Percentiles rank a stretch among this genome's conserved stretches.
phyloP scores from a whole-genome alignment of 2,329 filamentous ascomycete species.

The Macrophomina phaseolina region DNA sequence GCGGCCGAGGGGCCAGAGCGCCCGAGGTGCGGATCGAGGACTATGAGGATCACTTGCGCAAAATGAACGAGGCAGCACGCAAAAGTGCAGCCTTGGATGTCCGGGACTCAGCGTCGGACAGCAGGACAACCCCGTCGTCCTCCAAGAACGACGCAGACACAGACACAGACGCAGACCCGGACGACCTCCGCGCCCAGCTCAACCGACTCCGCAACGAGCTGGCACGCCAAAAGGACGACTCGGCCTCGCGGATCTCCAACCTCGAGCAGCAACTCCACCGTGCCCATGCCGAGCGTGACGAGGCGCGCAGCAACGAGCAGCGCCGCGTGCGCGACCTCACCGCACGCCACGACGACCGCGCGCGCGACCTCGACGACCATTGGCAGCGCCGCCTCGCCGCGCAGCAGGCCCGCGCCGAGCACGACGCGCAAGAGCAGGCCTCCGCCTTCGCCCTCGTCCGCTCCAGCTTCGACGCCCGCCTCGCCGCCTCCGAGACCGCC shows the following conservation, averaged over 20 bases:
- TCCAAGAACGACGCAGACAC: neutral
- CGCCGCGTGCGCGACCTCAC: conserved; percentile 9
- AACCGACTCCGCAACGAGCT: neutral
- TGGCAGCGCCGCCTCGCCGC: conserved; percentile 12
- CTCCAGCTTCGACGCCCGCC: conserved; percentile 18
- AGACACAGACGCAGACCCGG: neutral
- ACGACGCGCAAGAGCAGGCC: conserved; percentile 20
- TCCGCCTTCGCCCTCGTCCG: conserved; percentile 20
- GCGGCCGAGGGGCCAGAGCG: neutral
- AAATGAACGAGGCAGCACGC: neutral
- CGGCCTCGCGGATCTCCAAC: neutral
- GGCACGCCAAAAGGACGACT: neutral
- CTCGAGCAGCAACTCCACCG: conserved; percentile 17
- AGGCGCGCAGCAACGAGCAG: conserved; percentile 23
- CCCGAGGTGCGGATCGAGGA: conserved; percentile 21
- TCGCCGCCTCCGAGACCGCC: conserved; percentile 18
- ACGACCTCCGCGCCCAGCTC: conserved; percentile 12
- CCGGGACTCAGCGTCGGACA: neutral
- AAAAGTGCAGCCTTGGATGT: neutral
- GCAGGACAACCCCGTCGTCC: neutral
- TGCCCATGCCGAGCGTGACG: neutral
- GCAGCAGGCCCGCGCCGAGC: conserved; percentile 12
- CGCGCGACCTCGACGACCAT: conserved; percentile 10
- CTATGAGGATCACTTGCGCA: conserved; percentile 11
- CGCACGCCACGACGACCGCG: conserved; percentile 10